Base-by-base conservation (phyloP, 805 yeast genomes). In the Wickerhamiella domercqiae region DNA sequence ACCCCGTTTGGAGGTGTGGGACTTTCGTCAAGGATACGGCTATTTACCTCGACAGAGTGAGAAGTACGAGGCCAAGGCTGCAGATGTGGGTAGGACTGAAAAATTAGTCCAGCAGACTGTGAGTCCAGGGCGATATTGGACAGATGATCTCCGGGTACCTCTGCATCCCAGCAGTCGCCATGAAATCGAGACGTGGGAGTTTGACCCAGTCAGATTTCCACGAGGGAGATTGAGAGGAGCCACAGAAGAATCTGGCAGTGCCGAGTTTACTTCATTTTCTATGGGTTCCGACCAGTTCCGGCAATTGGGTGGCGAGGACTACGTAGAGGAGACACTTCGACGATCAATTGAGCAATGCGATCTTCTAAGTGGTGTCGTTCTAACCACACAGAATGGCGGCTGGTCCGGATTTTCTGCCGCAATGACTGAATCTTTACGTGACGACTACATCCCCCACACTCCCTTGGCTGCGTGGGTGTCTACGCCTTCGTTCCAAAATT, bases 1-100 rank as follows among this genome's bases (percentile, higher is more conserved):
- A n/a, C 97, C 98, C 1, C 60, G 97, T 39, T 71, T 80, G 0
- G 49, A 83, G 25, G 49, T 83, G n/a, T 82, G 86, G 76, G 97
- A 90, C 44, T 67, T 74, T 33, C 61, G 66, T 16, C 76, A 78
- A 35, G 94, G 94, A 0, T 70, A 66, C 50, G 95, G 96, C n/a
- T 16, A 35, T 18, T 21, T 21, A 9, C 16, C 19, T 7, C 13
- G 13, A n/a, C 14, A 18, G 17, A 19, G 18, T 13, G 11, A 24
- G 5, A 26, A 16, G 6, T 31, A 30, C 6, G 30, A 30, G 22
- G 31, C 30, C 5, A 21, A 21, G 18, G 20, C 22, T 7, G 17
- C 30, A 4, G 21, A 29, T 21, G 36, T 24, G 9, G 30, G 19
- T n/a, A 16, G 20, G 15, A 30, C 6, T 21, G 15, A 16, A 24